phyloP scores from a whole-genome alignment of 176 grass and related monocot genomes.

The Triticum turgidum region DNA sequence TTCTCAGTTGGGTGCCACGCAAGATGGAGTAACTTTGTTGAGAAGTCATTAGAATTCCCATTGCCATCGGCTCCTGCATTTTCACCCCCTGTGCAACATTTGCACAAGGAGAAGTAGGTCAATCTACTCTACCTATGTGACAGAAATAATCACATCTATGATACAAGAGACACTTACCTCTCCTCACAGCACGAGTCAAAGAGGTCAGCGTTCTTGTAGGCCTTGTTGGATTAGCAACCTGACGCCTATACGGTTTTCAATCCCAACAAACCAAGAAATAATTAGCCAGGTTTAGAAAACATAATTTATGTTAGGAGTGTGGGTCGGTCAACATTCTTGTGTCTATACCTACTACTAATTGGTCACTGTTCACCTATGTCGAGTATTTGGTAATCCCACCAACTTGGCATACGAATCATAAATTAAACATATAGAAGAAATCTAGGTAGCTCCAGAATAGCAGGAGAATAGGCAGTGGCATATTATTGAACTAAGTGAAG shows the following conservation, averaged over 20 bases:
- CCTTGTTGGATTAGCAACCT: slow-evolving; percentile 61
- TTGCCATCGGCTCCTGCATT: slow-evolving; percentile 51
- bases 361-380: slow-evolving; percentile 21
- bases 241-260: slow-evolving; percentile 46
- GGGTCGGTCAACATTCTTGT: slow-evolving; percentile 4
- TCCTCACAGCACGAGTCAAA: slow-evolving; percentile 64
- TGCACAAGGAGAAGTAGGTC: not conserved
- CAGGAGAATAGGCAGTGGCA: not conserved
- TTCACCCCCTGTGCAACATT: slow-evolving; percentile 60
- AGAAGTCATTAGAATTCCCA: slow-evolving; percentile 65
- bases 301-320: not conserved
- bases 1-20: slow-evolving; percentile 95
- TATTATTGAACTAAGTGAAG: not conserved
- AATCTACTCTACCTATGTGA: not conserved
- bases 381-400: slow-evolving; percentile 27
- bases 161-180: slow-evolving; percentile 46
- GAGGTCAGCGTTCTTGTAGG: slow-evolving; percentile 63
- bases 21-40: slow-evolving; percentile 84
- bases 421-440: not conserved
- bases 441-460: not conserved
- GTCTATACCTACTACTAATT: slow-evolving; percentile 30
- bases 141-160: not conserved
- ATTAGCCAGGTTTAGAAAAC: slow-evolving; percentile 3
- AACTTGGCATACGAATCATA: slow-evolving; percentile 16
- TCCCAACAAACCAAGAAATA: slow-evolving; percentile 22